Evolutionary conservation across 1,284 basidiomycete species (phyloP).

Genomic region (Marasmius fiardii): DNA sequence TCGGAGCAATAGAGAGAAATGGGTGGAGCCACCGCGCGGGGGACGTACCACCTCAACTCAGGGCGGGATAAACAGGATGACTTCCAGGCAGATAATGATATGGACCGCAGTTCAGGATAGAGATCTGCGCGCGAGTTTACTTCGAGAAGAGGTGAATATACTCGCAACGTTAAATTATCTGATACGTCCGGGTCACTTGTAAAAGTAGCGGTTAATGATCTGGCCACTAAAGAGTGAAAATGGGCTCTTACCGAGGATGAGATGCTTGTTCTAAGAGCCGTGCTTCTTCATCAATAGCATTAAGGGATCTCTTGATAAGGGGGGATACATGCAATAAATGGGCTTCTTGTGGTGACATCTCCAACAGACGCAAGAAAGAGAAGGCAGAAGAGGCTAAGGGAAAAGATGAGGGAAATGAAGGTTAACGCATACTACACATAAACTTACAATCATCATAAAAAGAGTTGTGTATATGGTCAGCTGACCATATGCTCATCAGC

Average conservation of each 20-base stretch:
- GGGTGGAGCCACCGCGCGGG: constrained; percentile 82
- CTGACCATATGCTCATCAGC: constrained; percentile 90
- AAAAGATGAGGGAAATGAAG: neutral
- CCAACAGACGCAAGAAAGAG: constrained; percentile 75
- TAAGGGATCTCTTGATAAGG: constrained; percentile 51
- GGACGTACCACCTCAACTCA: constrained; percentile 79
- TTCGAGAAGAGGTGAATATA: constrained; percentile 27
- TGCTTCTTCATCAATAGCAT: constrained; percentile 45
- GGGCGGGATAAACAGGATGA: constrained; percentile 80
- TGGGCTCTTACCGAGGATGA: constrained; percentile 43
- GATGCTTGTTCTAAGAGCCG: constrained; percentile 38
- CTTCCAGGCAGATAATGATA: constrained; percentile 64
- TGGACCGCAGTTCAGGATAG: constrained; percentile 56
- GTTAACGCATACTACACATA: neutral
- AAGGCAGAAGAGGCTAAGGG: constrained; percentile 51
- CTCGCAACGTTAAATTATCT: constrained; percentile 7
- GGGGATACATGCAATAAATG: constrained; percentile 58
- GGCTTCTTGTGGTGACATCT: constrained; percentile 60
- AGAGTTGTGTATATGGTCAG: constrained; percentile 78
- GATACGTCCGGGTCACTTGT: neutral
- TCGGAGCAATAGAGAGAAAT: constrained; percentile 75
- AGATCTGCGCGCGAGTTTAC: constrained; percentile 37
- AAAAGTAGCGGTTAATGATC: neutral
- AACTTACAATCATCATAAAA: constrained; percentile 60
- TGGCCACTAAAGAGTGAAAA: neutral